These are phyloP conservation scores for Triticum turgidum DNA, from an alignment of 176 grass and related monocot genomes.

Conservation along the genomic window DNA sequence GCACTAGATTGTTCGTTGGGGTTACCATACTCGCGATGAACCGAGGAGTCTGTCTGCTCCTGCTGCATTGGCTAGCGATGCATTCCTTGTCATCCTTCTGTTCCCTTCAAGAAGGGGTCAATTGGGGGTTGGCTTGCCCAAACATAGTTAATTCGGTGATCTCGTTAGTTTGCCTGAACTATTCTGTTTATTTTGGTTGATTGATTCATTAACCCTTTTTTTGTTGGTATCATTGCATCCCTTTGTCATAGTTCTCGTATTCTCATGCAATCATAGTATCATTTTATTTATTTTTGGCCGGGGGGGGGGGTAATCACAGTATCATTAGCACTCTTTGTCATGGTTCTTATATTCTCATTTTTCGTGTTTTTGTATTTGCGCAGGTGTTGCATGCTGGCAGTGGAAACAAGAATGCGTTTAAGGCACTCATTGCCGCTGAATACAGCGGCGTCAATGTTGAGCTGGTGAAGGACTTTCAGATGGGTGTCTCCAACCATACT, in stretches of 20 bases:
- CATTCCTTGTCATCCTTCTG: neutral
- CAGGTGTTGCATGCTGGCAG: conserved; percentile 53
- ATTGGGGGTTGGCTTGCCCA: no score
- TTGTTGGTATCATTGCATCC: no score
- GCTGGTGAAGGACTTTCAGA: conserved; percentile 72
- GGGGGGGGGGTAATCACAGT: no score
- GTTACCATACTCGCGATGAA: neutral
- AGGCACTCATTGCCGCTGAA: conserved; percentile 71
- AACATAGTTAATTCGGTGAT: neutral
- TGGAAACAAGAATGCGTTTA: conserved; percentile 76
- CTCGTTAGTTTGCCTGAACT: neutral
- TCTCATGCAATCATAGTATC: no score
- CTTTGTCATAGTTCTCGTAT: no score
- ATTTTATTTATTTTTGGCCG: no score
- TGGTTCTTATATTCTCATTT: neutral
- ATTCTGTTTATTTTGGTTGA: neutral
- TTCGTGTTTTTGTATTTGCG: neutral
- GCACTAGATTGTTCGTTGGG: neutral
- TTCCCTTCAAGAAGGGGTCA: no score
- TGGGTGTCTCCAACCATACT: conserved; percentile 84
- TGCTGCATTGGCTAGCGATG: neutral
- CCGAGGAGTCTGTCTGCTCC: neutral
- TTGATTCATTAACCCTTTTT: neutral
- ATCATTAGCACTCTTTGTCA: no score
- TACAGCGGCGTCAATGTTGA: conserved; percentile 64